A percentile compares a stretch with the other conserved stretches of the same genome.
Evolutionary conservation across 225 moss, liverwort and hornwort genomes (phyloP).

Genomic region (Pleurozium schreberi): DNA sequence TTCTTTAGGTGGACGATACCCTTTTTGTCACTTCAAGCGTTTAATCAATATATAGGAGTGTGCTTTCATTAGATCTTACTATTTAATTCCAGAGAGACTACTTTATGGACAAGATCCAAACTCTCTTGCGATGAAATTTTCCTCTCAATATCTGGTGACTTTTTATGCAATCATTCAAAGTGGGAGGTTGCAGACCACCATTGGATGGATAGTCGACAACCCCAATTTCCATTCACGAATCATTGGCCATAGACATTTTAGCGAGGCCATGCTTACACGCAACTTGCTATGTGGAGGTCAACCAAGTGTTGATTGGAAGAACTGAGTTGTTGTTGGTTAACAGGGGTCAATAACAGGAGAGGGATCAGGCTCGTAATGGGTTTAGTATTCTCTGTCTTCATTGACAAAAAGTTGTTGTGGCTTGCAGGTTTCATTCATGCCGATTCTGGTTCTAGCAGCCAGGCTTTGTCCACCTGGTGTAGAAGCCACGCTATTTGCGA

Average conservation of each 20-base stretch:
- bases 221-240: background rate
- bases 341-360: background rate
- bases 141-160: background rate
- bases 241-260: background rate
- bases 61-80: background rate
- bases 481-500: conserved; percentile 52
- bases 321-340: background rate
- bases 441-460: conserved; percentile 50
- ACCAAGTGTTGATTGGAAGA: background rate
- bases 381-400: background rate
- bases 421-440: conserved; percentile 63
- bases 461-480: conserved; percentile 57
- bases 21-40: background rate
- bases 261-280: background rate
- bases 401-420: background rate
- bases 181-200: background rate
- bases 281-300: background rate
- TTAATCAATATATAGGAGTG: background rate
- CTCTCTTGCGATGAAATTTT: background rate
- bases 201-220: background rate
- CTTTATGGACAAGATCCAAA: background rate
- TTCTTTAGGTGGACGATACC: background rate
- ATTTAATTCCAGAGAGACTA: background rate
- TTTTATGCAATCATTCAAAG: background rate
- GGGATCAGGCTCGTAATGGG: background rate